Base-by-base conservation (phyloP, 768 basidiomycete genomes). In the Lepiota brunneoincarnata region DNA sequence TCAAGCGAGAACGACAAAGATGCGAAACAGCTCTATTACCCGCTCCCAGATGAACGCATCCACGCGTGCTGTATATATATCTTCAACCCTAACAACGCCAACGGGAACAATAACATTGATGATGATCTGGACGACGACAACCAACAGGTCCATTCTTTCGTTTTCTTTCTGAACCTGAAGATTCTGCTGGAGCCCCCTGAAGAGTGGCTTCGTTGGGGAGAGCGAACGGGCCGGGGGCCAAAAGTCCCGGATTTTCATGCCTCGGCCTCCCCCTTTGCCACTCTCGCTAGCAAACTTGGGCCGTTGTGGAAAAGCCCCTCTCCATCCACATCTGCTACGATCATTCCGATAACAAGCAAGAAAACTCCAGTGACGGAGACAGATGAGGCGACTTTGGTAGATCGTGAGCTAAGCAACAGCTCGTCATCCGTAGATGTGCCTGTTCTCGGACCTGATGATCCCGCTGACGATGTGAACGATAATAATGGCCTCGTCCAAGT, bases 21-120 rank as follows among this genome's bases (percentile, higher is more conserved):
- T 41, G 52, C 51, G 43, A 54, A 67, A 57, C 71, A 72, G 58
- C 62, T 75, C 2, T 79, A 78, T 60, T 73, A 76, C 53, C 79
- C 79, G 15, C 69, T 64, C 12, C 72, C 72, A 1, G 69, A 75
- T n/a, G 78, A 80, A 39, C 75, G 77, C 34, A 75, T 82, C 17
- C 76, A 78, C 42, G 75, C 75, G 4, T 80, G 76, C 58, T 78
- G 75, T 57, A 57, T 79, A 14, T 77, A 77, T 55, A 70, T 81
- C 45, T 72, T 74, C 62, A 71, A 76, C 44, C 75, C 75, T 15
- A 62, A 69, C 20, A 63, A 63, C 31, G 17, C 28, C 10, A 34
- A 12, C 15, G 24, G 31, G 11, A 31, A 26, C 14, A 45, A 28
- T 6, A 11, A 46, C 11, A 39, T 24, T 11, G 52, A 54, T 37